Percentiles rank a stretch among this genome's conserved stretches.
phyloP scores from a whole-genome alignment of 1,139 yeast genomes.

The Hyphopichia pseudoburtonii region DNA sequence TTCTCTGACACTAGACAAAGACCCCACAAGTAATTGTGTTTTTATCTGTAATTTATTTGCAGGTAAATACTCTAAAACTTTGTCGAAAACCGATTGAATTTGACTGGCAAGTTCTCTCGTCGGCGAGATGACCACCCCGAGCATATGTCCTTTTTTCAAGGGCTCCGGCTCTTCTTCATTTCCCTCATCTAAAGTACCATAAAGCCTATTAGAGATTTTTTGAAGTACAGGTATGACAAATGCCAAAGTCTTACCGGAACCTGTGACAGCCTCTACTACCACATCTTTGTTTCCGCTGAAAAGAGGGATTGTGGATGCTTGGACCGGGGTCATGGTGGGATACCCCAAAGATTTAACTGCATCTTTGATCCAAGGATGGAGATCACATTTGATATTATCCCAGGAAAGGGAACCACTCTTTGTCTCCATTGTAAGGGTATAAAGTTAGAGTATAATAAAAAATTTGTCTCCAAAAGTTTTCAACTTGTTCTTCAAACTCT shows the following conservation, averaged over 20 bases:
- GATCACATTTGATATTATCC: constrained; percentile 33
- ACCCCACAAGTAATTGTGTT: constrained; percentile 81
- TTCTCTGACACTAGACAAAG: constrained; percentile 67
- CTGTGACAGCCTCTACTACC: constrained; percentile 95
- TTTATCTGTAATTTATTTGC: constrained; percentile 42
- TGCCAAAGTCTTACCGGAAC: constrained; percentile 93
- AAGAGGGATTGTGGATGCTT: constrained; percentile 90
- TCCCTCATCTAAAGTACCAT: constrained; percentile 17
- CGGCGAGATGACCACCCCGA: constrained; percentile 77
- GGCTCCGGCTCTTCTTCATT: constrained; percentile 27
- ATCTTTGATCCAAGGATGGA: constrained; percentile 50
- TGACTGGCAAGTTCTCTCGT: constrained; percentile 92
- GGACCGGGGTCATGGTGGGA: constrained; percentile 92
- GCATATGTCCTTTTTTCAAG: constrained; percentile 61
- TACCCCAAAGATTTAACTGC: constrained; percentile 77
- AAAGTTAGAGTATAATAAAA: too few relatives aligned
- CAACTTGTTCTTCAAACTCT: too few relatives aligned
- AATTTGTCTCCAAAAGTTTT: too few relatives aligned
- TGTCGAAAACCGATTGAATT: constrained; percentile 64
- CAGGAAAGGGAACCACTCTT: constrained; percentile 39
- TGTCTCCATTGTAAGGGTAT: constrained; percentile 31
- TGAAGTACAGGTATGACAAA: constrained; percentile 82
- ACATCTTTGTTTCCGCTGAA: constrained; percentile 90
- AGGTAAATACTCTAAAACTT: constrained; percentile 61
- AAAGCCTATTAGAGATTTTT: constrained; percentile 41